These are phyloP conservation scores for Alternaria burnsii DNA, from an alignment of 2,329 filamentous ascomycete genomes.

Conservation along the genomic window DNA sequence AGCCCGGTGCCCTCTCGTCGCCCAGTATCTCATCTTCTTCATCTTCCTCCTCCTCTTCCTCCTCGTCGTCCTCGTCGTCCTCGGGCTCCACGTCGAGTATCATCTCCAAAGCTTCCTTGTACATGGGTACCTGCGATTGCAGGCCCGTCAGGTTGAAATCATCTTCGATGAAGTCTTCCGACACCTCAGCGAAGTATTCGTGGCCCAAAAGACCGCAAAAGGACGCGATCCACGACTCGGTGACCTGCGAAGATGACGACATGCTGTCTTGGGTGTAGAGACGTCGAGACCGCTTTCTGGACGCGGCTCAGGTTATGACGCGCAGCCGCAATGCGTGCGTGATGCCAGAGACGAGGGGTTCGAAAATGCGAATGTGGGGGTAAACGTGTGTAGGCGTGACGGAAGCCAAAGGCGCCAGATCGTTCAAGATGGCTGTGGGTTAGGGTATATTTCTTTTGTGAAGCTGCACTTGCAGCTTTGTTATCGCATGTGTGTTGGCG, in stretches of 20 bases:
- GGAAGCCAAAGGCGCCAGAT: slow-evolving; percentile 8
- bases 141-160: slow-evolving; percentile 98
- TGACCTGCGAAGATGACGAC: slow-evolving; percentile 66
- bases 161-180: slow-evolving; percentile 99
- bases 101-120: slow-evolving; percentile 99
- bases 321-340: slow-evolving; percentile 31
- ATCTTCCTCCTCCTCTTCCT: slow-evolving; percentile 71
- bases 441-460: slow-evolving; percentile 5
- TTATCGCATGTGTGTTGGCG: slow-evolving; percentile 28
- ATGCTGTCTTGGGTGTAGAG: slow-evolving; percentile 46
- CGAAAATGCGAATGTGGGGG: slow-evolving; percentile 43
- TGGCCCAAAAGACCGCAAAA: slow-evolving; percentile 96
- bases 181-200: slow-evolving; percentile 98
- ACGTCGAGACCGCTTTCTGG: slow-evolving; percentile 24
- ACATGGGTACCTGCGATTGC: slow-evolving; percentile 95
- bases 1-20: slow-evolving; percentile 66
- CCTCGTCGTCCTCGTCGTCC: slow-evolving; percentile 84
- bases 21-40: slow-evolving; percentile 55
- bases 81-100: slow-evolving; percentile 98
- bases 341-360: slow-evolving; percentile 33
- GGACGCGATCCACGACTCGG: slow-evolving; percentile 96
- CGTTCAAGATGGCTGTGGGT: not conserved
- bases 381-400: slow-evolving; percentile 9
- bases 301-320: slow-evolving; percentile 27
- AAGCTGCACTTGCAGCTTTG: slow-evolving; percentile 28